Evolutionary conservation across 306 rosid species (phyloP), one percentile per base, ranked within the genome.

Genomic region (Psophocarpus tetragonolobus): DNA sequence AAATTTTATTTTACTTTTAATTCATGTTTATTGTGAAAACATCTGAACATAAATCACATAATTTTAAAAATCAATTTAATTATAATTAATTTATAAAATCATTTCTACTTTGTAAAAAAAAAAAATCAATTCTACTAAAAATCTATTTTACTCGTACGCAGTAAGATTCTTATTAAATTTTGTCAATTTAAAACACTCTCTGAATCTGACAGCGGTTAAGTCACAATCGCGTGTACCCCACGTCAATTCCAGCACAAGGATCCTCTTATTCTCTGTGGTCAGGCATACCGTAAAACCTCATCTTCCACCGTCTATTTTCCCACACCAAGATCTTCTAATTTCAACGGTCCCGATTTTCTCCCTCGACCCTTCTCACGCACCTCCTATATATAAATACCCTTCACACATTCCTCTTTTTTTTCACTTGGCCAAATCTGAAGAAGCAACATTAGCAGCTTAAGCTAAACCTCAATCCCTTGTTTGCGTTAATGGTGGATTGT

Each of bases 401-500:
- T 80, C 44, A 61, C 74, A 41, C 64, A 3, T 48, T 26, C 15
- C 33, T 27, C 32, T 70, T 39, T 8, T 11, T 42, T 32, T 21
- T 68, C 68, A 68, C 51, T 61, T 35, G 7, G 39, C 47, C 10
- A 81, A 75, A 75, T 71, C 75, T 50, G 75, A 68, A 76, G 51
- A 29, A 80, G 77, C 54, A 50, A 44, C 38, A 45, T 13, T 2
- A 33, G 26, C 48, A 45, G 35, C 48, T 3, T 35, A 44, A 60
- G 48, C 27, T 26, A 9, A 6, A 85, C 77, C 80, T 71, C 67
- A 58, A 79, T 51, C 70, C 3, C 1, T 64, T 18, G 75, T 1
- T 64, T 18, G 75, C 47, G 64, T 68, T 35, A 62, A 70, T 80
- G 87, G 68, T 71, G 60, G 41, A 69, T 24, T 80, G 56, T 54